Base-by-base conservation (phyloP, 495 filamentous ascomycete species). In the Articulospora tetracladia region DNA sequence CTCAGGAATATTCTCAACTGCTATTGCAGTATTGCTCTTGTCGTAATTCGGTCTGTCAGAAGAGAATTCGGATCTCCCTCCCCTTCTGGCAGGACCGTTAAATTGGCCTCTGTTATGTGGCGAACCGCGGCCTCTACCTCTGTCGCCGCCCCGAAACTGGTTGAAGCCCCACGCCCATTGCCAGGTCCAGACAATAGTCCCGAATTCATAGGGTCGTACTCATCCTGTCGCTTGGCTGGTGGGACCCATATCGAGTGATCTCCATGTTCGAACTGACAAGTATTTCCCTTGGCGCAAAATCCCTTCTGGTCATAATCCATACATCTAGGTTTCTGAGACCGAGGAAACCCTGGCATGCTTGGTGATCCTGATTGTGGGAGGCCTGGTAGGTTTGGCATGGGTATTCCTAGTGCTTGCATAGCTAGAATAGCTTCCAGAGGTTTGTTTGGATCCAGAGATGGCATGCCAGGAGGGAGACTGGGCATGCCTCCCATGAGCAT, bases 1-100 rank as follows among this genome's bases (percentile, higher is more conserved):
- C 53, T 92, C 87, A 0, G 94, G 94, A 34, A 98, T 97, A 61
- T 92, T 87, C 65, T 97, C 93, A 4, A 98, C 85, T 7, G 98
- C 94, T 46, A 98, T 85, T 0, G 89, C 87, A 1, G 85, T 91
- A 57, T 89, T 88, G 0, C 82, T 83, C 55, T 80, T 82, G 70
- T 97, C 91, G 39, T 80, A 77, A 47, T 86, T 88, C 0, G 90
- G 89, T 0, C 92, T 89, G 58, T 84, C 83, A 3, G 83, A 80
- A 6, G 92, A 91, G 70, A 95, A 91, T 8, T 86, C 80, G 13
- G 86, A 79, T 44, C 89, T 46, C 6, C 65, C 68, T 24, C 60
- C 60, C 10, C 63, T 51, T 27, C 68, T 39, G 41, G 57, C 55
- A 20, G 54, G 11, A 32, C 26, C 53, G 28, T 46, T 53, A 19